A percentile compares a stretch with the other conserved stretches of the same genome.
phyloP scores from a whole-genome alignment of 768 basidiomycete species.

The Rhizopogon vinicolor region DNA sequence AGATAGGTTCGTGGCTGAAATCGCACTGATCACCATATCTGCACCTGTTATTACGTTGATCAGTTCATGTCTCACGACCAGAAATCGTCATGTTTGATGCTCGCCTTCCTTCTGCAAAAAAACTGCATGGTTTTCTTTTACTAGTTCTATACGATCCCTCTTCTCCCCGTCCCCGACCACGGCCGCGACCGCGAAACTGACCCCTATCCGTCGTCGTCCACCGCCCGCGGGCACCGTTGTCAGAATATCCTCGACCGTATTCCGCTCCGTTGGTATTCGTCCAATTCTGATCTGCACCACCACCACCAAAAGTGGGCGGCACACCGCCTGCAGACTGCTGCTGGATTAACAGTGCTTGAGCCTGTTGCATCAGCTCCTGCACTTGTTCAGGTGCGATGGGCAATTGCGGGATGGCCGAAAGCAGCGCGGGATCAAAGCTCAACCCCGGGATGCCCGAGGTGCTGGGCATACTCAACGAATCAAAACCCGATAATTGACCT shows the following conservation, averaged over 20 bases:
- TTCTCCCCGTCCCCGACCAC: constrained; percentile 51
- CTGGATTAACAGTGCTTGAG: constrained; percentile 24
- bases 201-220: constrained; percentile 42
- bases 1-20: constrained; percentile 63
- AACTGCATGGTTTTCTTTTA: constrained; percentile 88
- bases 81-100: constrained; percentile 44
- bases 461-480: constrained; percentile 33
- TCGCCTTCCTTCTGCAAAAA: constrained; percentile 91
- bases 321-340: constrained; percentile 15
- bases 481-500: constrained; percentile 51
- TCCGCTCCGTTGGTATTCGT: constrained; percentile 34
- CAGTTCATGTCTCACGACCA: constrained; percentile 28
- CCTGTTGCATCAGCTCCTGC: constrained; percentile 52
- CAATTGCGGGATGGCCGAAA: constrained; percentile 39
- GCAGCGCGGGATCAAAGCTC: constrained; percentile 39
- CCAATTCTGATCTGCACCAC: constrained; percentile 37
- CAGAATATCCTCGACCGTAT: constrained; percentile 47
- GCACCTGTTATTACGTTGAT: constrained; percentile 64
- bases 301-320: constrained; percentile 27
- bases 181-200: constrained; percentile 52
- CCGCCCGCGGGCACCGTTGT: constrained; percentile 40
- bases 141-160: constrained; percentile 68
- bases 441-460: constrained; percentile 25
- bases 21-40: constrained; percentile 86
- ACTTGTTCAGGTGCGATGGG: constrained; percentile 55